A percentile compares a stretch with the other conserved stretches of the same genome.
Evolutionary conservation across 495 filamentous ascomycete species (phyloP).

Genomic region (Letharia columbiana): DNA sequence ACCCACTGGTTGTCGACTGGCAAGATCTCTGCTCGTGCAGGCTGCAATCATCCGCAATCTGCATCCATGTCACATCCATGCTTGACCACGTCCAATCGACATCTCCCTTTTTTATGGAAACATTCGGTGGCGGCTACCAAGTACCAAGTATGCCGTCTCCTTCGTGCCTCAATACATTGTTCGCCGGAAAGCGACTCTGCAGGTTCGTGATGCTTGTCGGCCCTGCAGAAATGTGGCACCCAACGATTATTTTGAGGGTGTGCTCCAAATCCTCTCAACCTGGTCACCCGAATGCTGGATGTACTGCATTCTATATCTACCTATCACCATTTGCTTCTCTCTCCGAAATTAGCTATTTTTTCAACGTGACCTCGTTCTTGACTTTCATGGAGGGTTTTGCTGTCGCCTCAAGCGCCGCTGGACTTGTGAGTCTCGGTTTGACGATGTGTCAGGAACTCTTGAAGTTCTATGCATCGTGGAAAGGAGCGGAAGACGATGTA

Average conservation of each 20-base stretch:
- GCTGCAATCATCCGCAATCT: background rate
- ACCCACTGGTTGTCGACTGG: background rate
- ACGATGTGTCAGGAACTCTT: constrained; percentile 17
- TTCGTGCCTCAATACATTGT: background rate
- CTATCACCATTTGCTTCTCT: background rate
- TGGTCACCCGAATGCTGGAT: background rate
- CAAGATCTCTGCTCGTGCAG: background rate
- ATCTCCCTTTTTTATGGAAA: background rate
- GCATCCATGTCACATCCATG: background rate
- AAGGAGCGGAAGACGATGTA: constrained; percentile 17
- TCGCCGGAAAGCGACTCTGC: background rate
- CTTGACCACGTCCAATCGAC: background rate
- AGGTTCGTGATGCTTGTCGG: background rate
- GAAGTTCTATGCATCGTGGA: constrained; percentile 18
- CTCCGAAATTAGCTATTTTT: background rate
- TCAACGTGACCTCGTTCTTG: background rate
- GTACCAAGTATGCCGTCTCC: background rate
- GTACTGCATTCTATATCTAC: background rate
- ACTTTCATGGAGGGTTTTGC: constrained; percentile 9
- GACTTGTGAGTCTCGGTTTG: constrained; percentile 20
- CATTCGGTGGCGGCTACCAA: background rate
- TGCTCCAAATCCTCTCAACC: background rate
- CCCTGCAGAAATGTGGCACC: background rate
- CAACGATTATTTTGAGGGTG: background rate
- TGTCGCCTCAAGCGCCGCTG: constrained; percentile 15